phyloP scores from a whole-genome alignment of 176 grass and related monocot species.

The Tillandsia leiboldiana region DNA sequence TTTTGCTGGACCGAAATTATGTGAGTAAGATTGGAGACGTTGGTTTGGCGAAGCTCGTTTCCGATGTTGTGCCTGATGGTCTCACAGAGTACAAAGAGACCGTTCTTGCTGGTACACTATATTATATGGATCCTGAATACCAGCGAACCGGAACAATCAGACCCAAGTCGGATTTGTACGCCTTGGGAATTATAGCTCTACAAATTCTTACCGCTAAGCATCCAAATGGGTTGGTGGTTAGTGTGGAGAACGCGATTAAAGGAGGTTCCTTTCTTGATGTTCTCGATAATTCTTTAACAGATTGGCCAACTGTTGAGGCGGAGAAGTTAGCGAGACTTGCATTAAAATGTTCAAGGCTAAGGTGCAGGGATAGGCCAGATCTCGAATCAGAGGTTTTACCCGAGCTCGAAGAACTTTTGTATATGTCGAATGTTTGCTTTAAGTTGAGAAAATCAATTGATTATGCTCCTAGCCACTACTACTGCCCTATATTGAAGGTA shows the following conservation, averaged over 20 bases:
- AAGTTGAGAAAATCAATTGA: constrained; percentile 24
- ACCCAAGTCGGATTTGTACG: constrained; percentile 88
- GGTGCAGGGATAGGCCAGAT: constrained; percentile 64
- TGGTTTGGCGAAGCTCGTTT: constrained; percentile 69
- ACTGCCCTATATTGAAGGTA: constrained; percentile 81
- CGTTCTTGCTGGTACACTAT: constrained; percentile 62
- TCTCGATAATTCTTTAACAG: constrained; percentile 41
- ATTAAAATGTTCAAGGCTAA: constrained; percentile 46
- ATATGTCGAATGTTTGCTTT: constrained; percentile 24
- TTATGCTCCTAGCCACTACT: constrained; percentile 49
- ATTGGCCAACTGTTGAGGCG: constrained; percentile 59
- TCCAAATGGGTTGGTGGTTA: constrained; percentile 50
- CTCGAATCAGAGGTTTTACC: constrained; percentile 62
- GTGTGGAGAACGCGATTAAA: constrained; percentile 37
- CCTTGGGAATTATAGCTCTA: constrained; percentile 64
- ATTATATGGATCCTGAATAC: constrained; percentile 93
- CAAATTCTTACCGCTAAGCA: constrained; percentile 56
- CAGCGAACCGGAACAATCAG: constrained; percentile 78
- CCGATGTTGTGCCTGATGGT: constrained; percentile 62
- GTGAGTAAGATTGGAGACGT: constrained; percentile 89
- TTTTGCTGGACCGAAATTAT: constrained; percentile 73
- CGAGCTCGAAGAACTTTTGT: constrained; percentile 61
- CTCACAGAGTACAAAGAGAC: constrained; percentile 85
- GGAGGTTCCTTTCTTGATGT: constrained; percentile 30
- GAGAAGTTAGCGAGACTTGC: constrained; percentile 64